Evolutionary conservation across 768 basidiomycete species (phyloP).

Genomic region (Collybia mongolica): DNA sequence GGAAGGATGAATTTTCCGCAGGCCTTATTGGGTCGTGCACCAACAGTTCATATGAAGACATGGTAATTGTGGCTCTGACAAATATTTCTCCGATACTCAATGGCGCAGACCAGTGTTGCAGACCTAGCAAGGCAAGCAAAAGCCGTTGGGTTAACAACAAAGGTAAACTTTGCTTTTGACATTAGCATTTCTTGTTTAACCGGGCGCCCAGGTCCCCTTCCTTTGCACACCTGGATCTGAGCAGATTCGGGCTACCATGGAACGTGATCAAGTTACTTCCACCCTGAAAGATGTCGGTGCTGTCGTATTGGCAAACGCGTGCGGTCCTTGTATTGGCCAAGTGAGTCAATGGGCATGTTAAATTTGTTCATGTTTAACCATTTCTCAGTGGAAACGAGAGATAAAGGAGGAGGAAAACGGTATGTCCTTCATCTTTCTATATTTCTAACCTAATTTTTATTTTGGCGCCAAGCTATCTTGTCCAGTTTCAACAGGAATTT

Average conservation of each 20-base stretch:
- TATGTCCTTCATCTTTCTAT: conserved; percentile 28
- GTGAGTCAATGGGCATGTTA: conserved; percentile 33
- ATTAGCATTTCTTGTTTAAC: conserved; percentile 5
- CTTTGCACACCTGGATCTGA: conserved; percentile 91
- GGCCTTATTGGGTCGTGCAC: conserved; percentile 98
- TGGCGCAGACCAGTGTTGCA: conserved; percentile 78
- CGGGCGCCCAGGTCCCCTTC: conserved; percentile 62
- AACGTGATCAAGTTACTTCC: conserved; percentile 85
- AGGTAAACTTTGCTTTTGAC: conserved; percentile 35
- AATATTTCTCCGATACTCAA: conserved; percentile 8
- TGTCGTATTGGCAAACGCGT: conserved; percentile 93
- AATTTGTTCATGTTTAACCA: conserved; percentile 5
- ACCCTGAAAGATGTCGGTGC: conserved; percentile 89
- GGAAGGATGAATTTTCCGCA: conserved; percentile 93
- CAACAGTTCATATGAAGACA: conserved; percentile 96
- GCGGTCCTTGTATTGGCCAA: conserved; percentile 98
- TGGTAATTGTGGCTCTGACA: conserved; percentile 46
- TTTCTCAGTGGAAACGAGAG: conserved; percentile 86
- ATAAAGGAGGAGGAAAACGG: conserved; percentile 91
- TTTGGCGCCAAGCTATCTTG: conserved; percentile 66
- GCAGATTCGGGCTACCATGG: conserved; percentile 96
- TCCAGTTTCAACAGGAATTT: conserved; percentile 93
- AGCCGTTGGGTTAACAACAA: conserved; percentile 73
- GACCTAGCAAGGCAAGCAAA: conserved; percentile 90
- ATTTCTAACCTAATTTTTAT: conserved; percentile 8